phyloP scores from a whole-genome alignment of 1,284 basidiomycete genomes.

The Cryptococcus sp. region DNA sequence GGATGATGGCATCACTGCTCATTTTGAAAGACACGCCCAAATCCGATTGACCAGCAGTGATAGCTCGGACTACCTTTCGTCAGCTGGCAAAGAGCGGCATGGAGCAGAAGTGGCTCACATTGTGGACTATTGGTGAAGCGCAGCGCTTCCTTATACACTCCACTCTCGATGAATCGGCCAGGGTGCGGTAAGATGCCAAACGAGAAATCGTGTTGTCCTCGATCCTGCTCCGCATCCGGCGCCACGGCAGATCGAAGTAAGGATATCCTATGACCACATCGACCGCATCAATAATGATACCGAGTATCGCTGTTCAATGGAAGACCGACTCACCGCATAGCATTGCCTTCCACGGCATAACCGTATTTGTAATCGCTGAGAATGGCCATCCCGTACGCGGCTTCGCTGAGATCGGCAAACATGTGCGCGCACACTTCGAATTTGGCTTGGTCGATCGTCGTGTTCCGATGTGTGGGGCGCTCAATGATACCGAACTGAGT shows the following conservation, averaged over 20 bases:
- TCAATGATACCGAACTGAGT: slow-evolving; percentile 88
- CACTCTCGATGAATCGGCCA: slow-evolving; percentile 70
- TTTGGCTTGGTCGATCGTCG: slow-evolving; percentile 63
- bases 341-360: slow-evolving; percentile 29
- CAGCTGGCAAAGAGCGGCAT: not conserved
- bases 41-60: not conserved
- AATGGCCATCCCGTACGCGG: slow-evolving; percentile 85
- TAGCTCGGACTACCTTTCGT: slow-evolving; percentile 1
- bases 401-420: slow-evolving; percentile 58
- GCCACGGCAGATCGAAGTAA: slow-evolving; percentile 81
- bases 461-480: slow-evolving; percentile 91
- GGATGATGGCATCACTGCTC: slow-evolving; percentile 68
- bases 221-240: slow-evolving; percentile 62
- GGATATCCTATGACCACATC: slow-evolving; percentile 62
- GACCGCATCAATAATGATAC: not conserved
- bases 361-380: slow-evolving; percentile 88
- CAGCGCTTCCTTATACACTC: slow-evolving; percentile 63
- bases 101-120: slow-evolving; percentile 37
- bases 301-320: not conserved
- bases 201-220: slow-evolving; percentile 69
- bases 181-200: slow-evolving; percentile 82
- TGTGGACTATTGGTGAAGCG: slow-evolving; percentile 72
- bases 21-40: not conserved
- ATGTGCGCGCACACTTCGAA: slow-evolving; percentile 79
- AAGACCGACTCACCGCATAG: slow-evolving; percentile 18